Evolutionary conservation across 495 filamentous ascomycete species (phyloP).

Genomic region (Tuber melanosporum): DNA sequence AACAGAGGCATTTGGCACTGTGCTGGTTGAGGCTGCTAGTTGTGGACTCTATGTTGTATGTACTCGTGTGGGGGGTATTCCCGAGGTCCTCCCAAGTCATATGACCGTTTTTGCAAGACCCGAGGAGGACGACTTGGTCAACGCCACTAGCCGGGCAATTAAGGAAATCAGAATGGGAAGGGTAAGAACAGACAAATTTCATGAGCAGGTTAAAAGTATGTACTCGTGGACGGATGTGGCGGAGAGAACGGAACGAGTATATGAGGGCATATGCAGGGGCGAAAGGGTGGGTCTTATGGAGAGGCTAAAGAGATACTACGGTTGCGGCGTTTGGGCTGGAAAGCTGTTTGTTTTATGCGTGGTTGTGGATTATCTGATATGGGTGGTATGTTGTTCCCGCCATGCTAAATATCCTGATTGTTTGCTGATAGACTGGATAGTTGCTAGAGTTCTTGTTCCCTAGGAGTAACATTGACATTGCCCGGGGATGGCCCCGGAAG

Average conservation of each 20-base stretch:
- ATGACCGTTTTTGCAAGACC: constrained; percentile 94
- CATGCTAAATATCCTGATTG: constrained; percentile 7
- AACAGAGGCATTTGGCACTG: constrained; percentile 95
- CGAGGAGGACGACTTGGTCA: constrained; percentile 83
- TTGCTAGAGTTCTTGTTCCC: constrained; percentile 76
- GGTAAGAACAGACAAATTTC: constrained; percentile 86
- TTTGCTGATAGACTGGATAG: constrained; percentile 4
- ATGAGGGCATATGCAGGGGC: constrained; percentile 66
- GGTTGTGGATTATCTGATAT: constrained; percentile 86
- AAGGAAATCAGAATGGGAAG: constrained; percentile 69
- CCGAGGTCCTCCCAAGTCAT: constrained; percentile 83
- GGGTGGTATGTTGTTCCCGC: constrained; percentile 51
- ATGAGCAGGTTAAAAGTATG: constrained; percentile 95
- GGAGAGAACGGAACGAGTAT: constrained; percentile 84
- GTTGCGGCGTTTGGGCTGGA: constrained; percentile 99
- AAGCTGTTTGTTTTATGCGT: constrained; percentile 94
- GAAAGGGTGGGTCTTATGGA: constrained; percentile 67
- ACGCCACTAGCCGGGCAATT: constrained; percentile 76
- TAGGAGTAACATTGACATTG: constrained; percentile 75
- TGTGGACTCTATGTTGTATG: constrained; percentile 95
- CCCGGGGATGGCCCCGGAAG: constrained; percentile 86
- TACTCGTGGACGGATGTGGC: constrained; percentile 97
- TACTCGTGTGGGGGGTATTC: constrained; percentile 92
- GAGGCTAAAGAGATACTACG: constrained; percentile 89
- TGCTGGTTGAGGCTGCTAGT: constrained; percentile 91